Percentiles rank a stretch among this genome's conserved stretches.
These are phyloP conservation scores for Penicillium sp. DNA, from an alignment of 2,329 filamentous ascomycete genomes.

Conservation along the genomic window DNA sequence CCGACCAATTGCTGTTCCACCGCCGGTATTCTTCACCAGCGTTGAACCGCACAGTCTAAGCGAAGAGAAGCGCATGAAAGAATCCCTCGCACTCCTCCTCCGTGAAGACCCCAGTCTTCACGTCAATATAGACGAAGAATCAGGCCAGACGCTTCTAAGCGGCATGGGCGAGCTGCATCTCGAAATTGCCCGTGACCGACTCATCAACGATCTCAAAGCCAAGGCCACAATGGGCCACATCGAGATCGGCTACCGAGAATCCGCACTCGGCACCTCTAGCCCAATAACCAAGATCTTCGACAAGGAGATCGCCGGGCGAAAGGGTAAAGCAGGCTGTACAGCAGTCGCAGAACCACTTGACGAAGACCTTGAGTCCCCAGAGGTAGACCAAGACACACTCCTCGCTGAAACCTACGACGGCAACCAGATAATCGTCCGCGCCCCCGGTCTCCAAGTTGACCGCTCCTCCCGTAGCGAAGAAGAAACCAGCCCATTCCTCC, in stretches of 20 bases:
- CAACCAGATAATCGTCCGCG: conserved; percentile 64
- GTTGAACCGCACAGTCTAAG: conserved; percentile 77
- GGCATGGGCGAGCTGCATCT: conserved; percentile 97
- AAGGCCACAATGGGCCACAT: conserved; percentile 85
- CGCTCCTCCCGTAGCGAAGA: conserved; percentile 39
- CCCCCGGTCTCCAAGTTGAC: conserved; percentile 50
- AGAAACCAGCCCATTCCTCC: conserved; percentile 51
- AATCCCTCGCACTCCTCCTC: conserved; percentile 73
- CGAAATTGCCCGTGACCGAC: conserved; percentile 84
- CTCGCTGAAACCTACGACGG: conserved; percentile 59
- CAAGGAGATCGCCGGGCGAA: conserved; percentile 74
- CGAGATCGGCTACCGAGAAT: conserved; percentile 93
- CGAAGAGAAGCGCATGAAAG: conserved; percentile 76
- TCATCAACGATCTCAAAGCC: conserved; percentile 85
- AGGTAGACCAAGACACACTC: conserved; percentile 31
- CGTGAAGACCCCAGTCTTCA: conserved; percentile 91
- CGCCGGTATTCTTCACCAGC: conserved; percentile 94
- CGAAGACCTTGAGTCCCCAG: conserved; percentile 22
- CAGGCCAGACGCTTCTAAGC: conserved; percentile 86
- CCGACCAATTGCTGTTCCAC: conserved; percentile 82
- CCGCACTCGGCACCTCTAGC: conserved; percentile 59
- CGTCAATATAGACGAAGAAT: conserved; percentile 81
- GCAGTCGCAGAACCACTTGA: conserved; percentile 64
- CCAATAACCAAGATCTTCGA: conserved; percentile 68
- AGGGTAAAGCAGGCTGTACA: conserved; percentile 73